phyloP scores from a whole-genome alignment of 106 monocot species.

The Vanilla planifolia region DNA sequence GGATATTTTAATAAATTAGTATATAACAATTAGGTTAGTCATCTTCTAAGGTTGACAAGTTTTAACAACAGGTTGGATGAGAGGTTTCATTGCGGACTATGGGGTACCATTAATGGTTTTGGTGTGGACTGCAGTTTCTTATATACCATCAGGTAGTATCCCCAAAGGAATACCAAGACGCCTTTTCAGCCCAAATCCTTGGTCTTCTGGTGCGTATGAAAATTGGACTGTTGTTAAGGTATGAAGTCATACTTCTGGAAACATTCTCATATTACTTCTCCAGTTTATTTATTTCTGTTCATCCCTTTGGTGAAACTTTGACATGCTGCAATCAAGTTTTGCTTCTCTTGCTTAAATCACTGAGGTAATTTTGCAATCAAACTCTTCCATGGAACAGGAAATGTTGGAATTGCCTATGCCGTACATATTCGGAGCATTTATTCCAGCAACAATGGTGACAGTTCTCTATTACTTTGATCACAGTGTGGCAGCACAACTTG shows the following conservation, averaged over 20 bases:
- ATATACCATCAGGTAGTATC: constrained; percentile 31
- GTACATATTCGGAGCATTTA: constrained; percentile 82
- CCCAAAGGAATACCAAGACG: constrained; percentile 49
- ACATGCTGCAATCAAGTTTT: no score
- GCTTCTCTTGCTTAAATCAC: not conserved
- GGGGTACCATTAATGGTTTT: constrained; percentile 58
- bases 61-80: constrained; percentile 32
- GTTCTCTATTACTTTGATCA: constrained; percentile 88
- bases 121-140: constrained; percentile 52
- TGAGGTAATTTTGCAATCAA: not conserved
- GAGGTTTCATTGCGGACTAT: constrained; percentile 47
- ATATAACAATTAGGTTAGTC: not conserved
- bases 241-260: not conserved
- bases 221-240: constrained; percentile 58
- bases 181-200: constrained; percentile 62
- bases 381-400: constrained; percentile 37
- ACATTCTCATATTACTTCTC: no score
- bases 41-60: constrained; percentile 1
- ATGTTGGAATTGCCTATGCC: constrained; percentile 66
- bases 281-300: not conserved
- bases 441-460: constrained; percentile 88
- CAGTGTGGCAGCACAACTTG: constrained; percentile 81
- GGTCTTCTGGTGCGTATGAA: constrained; percentile 43
- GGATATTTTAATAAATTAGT: not conserved
- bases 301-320: no score